Percentiles rank a stretch among this genome's conserved stretches.
Conservation (phyloP, 1,139 yeast genomes). For the Pichia sp. region DNA sequence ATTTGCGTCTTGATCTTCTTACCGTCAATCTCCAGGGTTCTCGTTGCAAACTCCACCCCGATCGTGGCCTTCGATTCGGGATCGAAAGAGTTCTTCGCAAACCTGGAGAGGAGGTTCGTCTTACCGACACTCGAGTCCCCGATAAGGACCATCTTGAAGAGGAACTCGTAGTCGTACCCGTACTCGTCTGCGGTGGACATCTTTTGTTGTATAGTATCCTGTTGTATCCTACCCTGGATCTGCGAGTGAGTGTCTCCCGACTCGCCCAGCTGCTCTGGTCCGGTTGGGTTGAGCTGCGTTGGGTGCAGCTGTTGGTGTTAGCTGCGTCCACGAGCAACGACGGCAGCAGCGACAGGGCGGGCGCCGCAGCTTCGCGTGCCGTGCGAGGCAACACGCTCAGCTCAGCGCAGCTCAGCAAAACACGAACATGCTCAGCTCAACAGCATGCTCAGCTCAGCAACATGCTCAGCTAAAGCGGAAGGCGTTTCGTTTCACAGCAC, state of each 20-base stretch:
- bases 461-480: too few relatives aligned
- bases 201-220: slow-evolving; percentile 27
- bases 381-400: neutral
- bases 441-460: neutral
- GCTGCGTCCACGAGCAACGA: too few relatives aligned
- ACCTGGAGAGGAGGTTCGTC: slow-evolving; percentile 86
- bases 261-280: too few relatives aligned
- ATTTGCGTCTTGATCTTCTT: slow-evolving; percentile 95
- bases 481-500: slow-evolving; percentile 7
- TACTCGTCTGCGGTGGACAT: slow-evolving; percentile 48
- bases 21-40: slow-evolving; percentile 91
- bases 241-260: too few relatives aligned
- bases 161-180: slow-evolving; percentile 89
- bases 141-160: slow-evolving; percentile 90
- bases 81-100: slow-evolving; percentile 93
- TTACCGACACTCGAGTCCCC: slow-evolving; percentile 99
- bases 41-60: slow-evolving; percentile 97
- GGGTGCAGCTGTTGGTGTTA: too few relatives aligned
- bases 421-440: slow-evolving; percentile 6
- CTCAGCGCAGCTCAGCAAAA: too few relatives aligned
- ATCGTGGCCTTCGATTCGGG: slow-evolving; percentile 91
- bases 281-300: too few relatives aligned
- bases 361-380: neutral
- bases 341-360: too few relatives aligned
- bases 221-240: too few relatives aligned